phyloP scores from a whole-genome alignment of 1,139 yeast species.

The Candida smagusa region DNA sequence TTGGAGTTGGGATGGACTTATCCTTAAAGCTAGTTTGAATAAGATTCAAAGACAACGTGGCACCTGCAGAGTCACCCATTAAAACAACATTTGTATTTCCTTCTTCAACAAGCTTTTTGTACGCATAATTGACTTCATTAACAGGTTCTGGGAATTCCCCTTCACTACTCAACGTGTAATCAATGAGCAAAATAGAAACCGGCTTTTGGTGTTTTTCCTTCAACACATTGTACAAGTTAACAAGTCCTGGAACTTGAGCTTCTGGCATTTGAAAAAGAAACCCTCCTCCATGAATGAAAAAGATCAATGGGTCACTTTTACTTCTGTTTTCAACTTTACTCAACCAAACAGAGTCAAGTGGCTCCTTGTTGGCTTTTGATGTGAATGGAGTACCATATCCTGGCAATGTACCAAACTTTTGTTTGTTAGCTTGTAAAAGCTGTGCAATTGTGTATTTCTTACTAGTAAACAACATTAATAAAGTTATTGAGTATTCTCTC shows the following conservation, averaged over 20 bases:
- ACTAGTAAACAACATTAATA: neutral
- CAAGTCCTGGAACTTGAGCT: conserved; percentile 26
- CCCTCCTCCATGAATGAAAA: conserved; percentile 47
- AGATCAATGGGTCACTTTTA: conserved; percentile 32
- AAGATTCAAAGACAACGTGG: conserved; percentile 30
- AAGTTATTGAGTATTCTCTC: no score
- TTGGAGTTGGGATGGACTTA: conserved; percentile 19
- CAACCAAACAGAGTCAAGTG: conserved; percentile 34
- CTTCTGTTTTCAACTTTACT: conserved; percentile 25
- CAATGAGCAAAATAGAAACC: conserved; percentile 33
- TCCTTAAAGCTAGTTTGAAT: conserved; percentile 24
- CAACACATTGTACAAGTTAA: conserved; percentile 28
- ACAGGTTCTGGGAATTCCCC: conserved; percentile 33
- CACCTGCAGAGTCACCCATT: conserved; percentile 45
- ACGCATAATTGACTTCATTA: conserved; percentile 29
- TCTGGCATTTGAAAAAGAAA: conserved; percentile 26
- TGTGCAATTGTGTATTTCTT: neutral
- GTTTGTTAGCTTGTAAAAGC: conserved; percentile 2
- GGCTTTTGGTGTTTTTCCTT: conserved; percentile 21
- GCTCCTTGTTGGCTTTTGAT: neutral
- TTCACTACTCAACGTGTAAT: conserved; percentile 32
- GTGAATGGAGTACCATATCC: conserved; percentile 31
- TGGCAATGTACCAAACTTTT: conserved; percentile 12
- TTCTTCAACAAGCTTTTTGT: conserved; percentile 23
- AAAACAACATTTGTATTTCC: conserved; percentile 31